Base-by-base conservation (phyloP, 805 yeast genomes). In the Candida pini region DNA sequence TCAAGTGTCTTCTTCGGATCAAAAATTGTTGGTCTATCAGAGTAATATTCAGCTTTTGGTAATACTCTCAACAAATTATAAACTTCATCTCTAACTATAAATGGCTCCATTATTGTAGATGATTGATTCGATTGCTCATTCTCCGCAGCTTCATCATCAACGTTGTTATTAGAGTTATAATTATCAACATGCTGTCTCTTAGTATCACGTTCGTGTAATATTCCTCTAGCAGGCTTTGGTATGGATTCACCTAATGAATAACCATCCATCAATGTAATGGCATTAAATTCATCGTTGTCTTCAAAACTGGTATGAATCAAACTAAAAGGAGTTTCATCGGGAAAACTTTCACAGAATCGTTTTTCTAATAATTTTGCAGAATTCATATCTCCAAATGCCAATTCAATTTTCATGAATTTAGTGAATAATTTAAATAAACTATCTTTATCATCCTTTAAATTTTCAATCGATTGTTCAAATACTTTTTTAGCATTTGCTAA, bases 401-500 rank as follows among this genome's bases (percentile, higher is more conserved):
- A 66, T 43, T 89, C 94, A 52, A 79, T 81, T 32, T 69, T 64
- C 31, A 84, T 70, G 59, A 81, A 84, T 29, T 69, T 63, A 35
- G 73, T 73, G 47, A 69, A 77, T 25, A 82, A 62, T 26, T 60
- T 62, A 34, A 68, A 63, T 41, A 76, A 49, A 34, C 65, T 63
- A 2, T 54, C 53, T 13, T 50, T 56, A n/a, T 56, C 61, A 1
- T 61, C 56, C 26, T 62, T 66, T 39, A 77, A 60, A 28, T 71
- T 76, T 8, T 80, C 74, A 8, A 82, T 66, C 0, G 88, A 77
- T 4, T 82, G 71, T 56, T 92, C 97, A 54, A 90, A 81, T 24
- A 87, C 67, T 7, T 87, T 84, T 47, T 90, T 80, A 13, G 88
- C 83, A 49, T 83, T 71, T 4, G 76, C 69, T 50, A 82, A 62